These are phyloP conservation scores for Galeopsis tetrahit DNA, from an alignment of 257 asterid species.

Conservation along the genomic window DNA sequence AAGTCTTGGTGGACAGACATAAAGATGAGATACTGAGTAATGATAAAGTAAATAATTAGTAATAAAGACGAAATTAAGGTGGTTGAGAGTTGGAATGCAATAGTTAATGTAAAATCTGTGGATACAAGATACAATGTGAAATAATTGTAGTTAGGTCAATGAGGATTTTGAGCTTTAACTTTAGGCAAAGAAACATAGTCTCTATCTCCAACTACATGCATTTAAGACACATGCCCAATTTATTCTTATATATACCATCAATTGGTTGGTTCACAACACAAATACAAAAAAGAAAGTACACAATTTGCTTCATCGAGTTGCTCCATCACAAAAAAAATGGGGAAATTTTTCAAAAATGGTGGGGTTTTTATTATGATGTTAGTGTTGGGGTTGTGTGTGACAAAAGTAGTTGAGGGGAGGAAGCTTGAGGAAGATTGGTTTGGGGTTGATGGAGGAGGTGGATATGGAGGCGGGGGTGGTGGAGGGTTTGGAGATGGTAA, in stretches of 20 bases:
- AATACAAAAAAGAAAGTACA: not conserved
- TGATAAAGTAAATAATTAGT: not conserved
- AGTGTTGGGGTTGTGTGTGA: slow-evolving; percentile 44
- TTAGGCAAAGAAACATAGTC: slow-evolving; percentile 17
- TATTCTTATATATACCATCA: slow-evolving; percentile 34
- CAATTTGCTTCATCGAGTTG: slow-evolving; percentile 13
- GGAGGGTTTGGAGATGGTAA: slow-evolving; percentile 23
- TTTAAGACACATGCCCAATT: slow-evolving; percentile 38
- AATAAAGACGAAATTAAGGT: slow-evolving; percentile 26
- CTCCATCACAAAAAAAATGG: slow-evolving; percentile 36
- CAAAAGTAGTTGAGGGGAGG: slow-evolving; percentile 41
- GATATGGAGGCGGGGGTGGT: slow-evolving; percentile 22
- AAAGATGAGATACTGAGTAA: slow-evolving; percentile 25
- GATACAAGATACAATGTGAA: slow-evolving; percentile 31
- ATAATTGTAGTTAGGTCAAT: slow-evolving; percentile 21
- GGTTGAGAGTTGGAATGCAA: slow-evolving; percentile 51
- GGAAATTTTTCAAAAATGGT: slow-evolving; percentile 36
- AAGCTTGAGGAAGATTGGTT: slow-evolving; percentile 46
- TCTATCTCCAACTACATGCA: slow-evolving; percentile 56
- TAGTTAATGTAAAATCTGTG: slow-evolving; percentile 20
- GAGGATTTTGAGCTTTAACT: slow-evolving; percentile 23
- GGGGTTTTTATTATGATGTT: slow-evolving; percentile 36
- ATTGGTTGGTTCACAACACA: not conserved
- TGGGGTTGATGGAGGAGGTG: slow-evolving; percentile 33
- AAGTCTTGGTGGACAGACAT: slow-evolving; percentile 32